A percentile compares a stretch with the other conserved stretches of the same genome.
phyloP scores from a whole-genome alignment of 2,329 filamentous ascomycete species.

The Penicillium digitatum region DNA sequence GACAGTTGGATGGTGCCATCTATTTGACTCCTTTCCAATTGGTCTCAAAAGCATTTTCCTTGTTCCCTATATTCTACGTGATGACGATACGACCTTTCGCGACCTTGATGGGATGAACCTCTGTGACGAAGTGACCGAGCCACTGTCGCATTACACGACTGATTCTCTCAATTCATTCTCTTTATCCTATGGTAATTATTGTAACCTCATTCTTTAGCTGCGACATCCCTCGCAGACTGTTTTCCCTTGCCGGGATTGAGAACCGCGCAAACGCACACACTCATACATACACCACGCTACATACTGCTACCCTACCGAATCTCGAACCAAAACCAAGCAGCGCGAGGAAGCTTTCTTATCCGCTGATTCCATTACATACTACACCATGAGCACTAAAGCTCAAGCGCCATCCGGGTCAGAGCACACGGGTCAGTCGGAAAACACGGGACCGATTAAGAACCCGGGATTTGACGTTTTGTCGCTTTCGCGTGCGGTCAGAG shows the following conservation, averaged over 20 bases:
- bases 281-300: conserved; percentile 2
- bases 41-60: background rate
- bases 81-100: conserved; percentile 5
- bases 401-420: conserved; percentile 11
- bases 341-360: background rate
- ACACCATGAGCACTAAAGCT: conserved; percentile 10
- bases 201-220: background rate
- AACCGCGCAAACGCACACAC: conserved; percentile 5
- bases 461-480: conserved; percentile 36
- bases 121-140: conserved; percentile 5
- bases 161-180: background rate
- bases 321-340: background rate
- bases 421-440: conserved; percentile 12
- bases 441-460: conserved; percentile 14
- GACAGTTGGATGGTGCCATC: background rate
- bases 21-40: background rate
- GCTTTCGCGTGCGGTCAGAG: conserved; percentile 60
- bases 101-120: conserved; percentile 11
- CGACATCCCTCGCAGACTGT: background rate
- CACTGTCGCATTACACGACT: conserved; percentile 10
- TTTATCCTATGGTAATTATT: background rate
- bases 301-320: background rate
- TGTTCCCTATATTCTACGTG: background rate
- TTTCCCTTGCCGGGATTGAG: conserved; percentile 6
- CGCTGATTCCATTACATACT: background rate